These are phyloP conservation scores for Gossypium turneri DNA, from an alignment of 345 rosid species.

Conservation along the genomic window DNA sequence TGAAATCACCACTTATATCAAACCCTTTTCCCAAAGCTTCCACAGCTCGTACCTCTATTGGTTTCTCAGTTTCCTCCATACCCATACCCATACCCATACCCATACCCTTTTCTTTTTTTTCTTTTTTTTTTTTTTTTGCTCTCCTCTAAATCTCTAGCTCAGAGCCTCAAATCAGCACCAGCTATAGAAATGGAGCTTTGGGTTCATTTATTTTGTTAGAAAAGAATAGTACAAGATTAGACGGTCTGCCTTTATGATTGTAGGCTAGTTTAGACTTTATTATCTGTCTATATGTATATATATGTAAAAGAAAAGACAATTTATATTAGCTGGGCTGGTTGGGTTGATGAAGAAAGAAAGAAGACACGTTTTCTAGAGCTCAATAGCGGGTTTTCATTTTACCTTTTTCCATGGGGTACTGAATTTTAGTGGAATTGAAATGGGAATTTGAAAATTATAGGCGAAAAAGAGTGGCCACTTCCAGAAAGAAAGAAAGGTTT, in stretches of 20 bases:
- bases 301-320: background rate
- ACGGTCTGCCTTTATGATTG: background rate
- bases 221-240: background rate
- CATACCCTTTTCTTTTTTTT: no score
- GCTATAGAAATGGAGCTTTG: background rate
- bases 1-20: constrained; percentile 54
- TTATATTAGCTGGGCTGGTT: background rate
- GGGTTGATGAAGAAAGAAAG: background rate
- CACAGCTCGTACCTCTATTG: constrained; percentile 37
- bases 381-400: background rate
- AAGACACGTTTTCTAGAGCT: background rate
- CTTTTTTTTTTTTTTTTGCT: no score
- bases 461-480: background rate
- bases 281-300: background rate
- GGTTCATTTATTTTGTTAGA: background rate
- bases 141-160: background rate
- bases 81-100: background rate
- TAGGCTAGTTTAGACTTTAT: background rate
- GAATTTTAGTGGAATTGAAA: background rate
- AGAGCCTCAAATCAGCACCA: background rate
- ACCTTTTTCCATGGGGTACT: background rate
- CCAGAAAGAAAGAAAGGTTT: background rate
- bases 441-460: no score
- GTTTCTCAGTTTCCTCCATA: constrained; percentile 23
- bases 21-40: constrained; percentile 57